Evolutionary conservation across 768 basidiomycete genomes (phyloP).

Genomic region (Pilatotrama ljubarskyi): DNA sequence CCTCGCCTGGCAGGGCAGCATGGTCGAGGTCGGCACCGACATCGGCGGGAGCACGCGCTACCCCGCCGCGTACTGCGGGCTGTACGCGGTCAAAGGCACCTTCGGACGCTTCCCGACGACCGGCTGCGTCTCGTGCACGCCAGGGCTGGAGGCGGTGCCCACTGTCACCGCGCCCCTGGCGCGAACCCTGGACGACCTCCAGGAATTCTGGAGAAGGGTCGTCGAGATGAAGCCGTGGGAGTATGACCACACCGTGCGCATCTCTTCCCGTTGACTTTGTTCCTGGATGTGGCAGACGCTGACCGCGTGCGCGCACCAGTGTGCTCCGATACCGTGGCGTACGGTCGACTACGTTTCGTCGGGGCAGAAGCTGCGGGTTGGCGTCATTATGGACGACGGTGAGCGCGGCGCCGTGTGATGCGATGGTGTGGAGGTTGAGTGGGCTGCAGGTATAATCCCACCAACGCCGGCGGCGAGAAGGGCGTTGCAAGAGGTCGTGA

Average conservation of each 20-base stretch:
- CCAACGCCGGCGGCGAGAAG: constrained; percentile 43
- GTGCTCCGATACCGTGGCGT: constrained; percentile 45
- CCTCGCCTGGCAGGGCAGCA: constrained; percentile 44
- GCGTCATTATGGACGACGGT: constrained; percentile 46
- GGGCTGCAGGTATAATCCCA: constrained; percentile 35
- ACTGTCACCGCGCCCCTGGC: constrained; percentile 43
- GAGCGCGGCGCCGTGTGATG: constrained; percentile 2
- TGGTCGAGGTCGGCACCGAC: constrained; percentile 50
- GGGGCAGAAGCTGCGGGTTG: constrained; percentile 40
- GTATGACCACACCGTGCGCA: constrained; percentile 44
- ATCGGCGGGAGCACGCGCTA: constrained; percentile 51
- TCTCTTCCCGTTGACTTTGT: not conserved
- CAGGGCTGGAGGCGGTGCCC: constrained; percentile 42
- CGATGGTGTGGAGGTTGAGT: not conserved
- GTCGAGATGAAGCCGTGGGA: constrained; percentile 43
- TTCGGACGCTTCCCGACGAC: constrained; percentile 39
- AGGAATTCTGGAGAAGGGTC: constrained; percentile 44
- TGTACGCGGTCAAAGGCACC: constrained; percentile 44
- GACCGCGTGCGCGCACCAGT: constrained; percentile 28
- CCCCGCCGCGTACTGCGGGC: constrained; percentile 49
- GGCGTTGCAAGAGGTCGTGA: constrained; percentile 36
- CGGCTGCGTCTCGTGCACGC: constrained; percentile 34
- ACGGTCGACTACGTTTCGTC: constrained; percentile 31
- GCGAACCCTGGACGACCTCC: constrained; percentile 41
- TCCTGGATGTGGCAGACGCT: not conserved